Conservation (phyloP, 805 yeast genomes). For the Ogataea henricii region DNA sequence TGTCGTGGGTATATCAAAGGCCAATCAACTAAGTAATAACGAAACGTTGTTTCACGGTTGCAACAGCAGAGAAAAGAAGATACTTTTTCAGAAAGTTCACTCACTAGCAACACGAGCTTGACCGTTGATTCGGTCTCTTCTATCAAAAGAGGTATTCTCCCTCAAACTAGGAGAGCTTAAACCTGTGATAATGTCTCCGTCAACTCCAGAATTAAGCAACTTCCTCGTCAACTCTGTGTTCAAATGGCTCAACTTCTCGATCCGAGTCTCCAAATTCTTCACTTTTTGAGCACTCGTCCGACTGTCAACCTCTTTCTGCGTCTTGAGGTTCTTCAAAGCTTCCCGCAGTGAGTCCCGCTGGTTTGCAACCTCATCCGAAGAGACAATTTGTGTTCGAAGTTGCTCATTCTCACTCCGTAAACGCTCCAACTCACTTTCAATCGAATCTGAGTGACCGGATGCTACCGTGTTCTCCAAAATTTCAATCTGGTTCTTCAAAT, state of each 20-base stretch:
- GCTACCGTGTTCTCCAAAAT: constrained; percentile 29
- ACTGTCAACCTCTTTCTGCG: constrained; percentile 29
- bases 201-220: constrained; percentile 6
- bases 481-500: constrained; percentile 44
- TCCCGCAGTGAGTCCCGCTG: constrained; percentile 36
- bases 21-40: too few species aligned
- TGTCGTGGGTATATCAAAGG: neutral
- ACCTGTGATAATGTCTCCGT: neutral
- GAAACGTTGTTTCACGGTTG: too few species aligned
- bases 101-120: too few species aligned
- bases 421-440: constrained; percentile 29
- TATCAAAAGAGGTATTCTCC: constrained; percentile 19
- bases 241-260: constrained; percentile 20
- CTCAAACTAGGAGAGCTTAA: constrained; percentile 19
- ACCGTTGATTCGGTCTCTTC: neutral
- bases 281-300: constrained; percentile 30
- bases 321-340: constrained; percentile 32
- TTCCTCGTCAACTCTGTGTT: constrained; percentile 16
- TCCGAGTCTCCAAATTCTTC: constrained; percentile 24
- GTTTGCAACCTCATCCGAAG: constrained; percentile 24
- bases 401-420: constrained; percentile 35
- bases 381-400: constrained; percentile 36
- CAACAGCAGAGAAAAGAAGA: too few species aligned
- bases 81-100: too few species aligned
- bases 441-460: constrained; percentile 9